phyloP scores from a whole-genome alignment of 495 filamentous ascomycete genomes.

The Thozetella sp. region DNA sequence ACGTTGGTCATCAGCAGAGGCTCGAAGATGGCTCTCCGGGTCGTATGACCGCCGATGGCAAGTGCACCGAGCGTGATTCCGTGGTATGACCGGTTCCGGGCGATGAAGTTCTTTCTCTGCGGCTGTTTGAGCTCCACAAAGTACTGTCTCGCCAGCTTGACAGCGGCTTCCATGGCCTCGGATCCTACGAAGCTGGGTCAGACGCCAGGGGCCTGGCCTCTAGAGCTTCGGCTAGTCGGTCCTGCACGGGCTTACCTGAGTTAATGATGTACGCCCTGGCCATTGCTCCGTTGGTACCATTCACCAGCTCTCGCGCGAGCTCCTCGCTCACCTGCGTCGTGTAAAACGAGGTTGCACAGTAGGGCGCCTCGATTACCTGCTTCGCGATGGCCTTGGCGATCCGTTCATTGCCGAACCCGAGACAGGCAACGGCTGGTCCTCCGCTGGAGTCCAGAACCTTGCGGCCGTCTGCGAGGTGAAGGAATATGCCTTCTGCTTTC shows the following conservation, averaged over 20 bases:
- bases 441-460: slow-evolving; percentile 64
- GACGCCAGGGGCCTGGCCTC: background rate
- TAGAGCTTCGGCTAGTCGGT: background rate
- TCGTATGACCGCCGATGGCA: slow-evolving; percentile 62
- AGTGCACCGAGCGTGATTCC: slow-evolving; percentile 73
- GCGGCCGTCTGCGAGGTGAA: slow-evolving; percentile 57
- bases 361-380: slow-evolving; percentile 40
- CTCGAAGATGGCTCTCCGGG: slow-evolving; percentile 65
- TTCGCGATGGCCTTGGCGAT: slow-evolving; percentile 42
- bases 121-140: slow-evolving; percentile 45
- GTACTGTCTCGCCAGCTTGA: slow-evolving; percentile 69
- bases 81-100: slow-evolving; percentile 69
- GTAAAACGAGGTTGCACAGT: slow-evolving; percentile 46
- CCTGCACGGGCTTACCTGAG: slow-evolving; percentile 53
- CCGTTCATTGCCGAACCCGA: slow-evolving; percentile 48
- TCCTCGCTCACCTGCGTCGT: slow-evolving; percentile 37
- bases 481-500: slow-evolving; percentile 33
- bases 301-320: slow-evolving; percentile 40
- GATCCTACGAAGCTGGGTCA: slow-evolving; percentile 46
- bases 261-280: slow-evolving; percentile 47
- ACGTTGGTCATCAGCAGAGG: slow-evolving; percentile 63
- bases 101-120: slow-evolving; percentile 54
- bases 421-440: slow-evolving; percentile 54
- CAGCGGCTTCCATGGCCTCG: slow-evolving; percentile 71
- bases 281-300: slow-evolving; percentile 47